Evolutionary conservation across 2,329 filamentous ascomycete genomes (phyloP).

Genomic region (Chrysosporium keratinophilum): DNA sequence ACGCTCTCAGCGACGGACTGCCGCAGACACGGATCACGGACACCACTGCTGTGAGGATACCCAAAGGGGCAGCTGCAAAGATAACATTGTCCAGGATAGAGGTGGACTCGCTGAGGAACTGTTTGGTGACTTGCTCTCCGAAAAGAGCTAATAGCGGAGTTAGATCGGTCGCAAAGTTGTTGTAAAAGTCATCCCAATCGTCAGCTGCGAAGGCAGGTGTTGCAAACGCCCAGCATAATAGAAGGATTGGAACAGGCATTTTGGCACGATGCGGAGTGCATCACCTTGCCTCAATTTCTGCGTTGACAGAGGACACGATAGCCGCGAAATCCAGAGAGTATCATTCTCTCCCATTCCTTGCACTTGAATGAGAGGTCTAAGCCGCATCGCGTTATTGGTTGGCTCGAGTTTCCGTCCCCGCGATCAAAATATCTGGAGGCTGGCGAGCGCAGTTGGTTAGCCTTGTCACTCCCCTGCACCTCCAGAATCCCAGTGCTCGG

Average conservation of each 20-base stretch:
- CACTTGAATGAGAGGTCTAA: too few species aligned
- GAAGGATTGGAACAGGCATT: background rate
- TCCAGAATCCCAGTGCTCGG: too few species aligned
- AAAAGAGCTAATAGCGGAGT: conserved; percentile 27
- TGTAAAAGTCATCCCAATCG: conserved; percentile 10
- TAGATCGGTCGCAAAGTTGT: conserved; percentile 10
- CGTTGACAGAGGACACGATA: too few species aligned
- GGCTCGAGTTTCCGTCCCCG: too few species aligned
- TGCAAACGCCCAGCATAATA: background rate
- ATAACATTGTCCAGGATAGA: conserved; percentile 37
- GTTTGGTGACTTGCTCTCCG: conserved; percentile 40
- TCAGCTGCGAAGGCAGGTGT: background rate
- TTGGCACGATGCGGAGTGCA: background rate
- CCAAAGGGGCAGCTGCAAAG: conserved; percentile 40
- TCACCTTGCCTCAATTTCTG: too few species aligned
- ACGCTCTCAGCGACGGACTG: conserved; percentile 33
- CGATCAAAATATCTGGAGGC: too few species aligned
- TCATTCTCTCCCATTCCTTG: too few species aligned
- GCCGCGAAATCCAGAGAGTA: too few species aligned
- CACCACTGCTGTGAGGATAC: conserved; percentile 38
- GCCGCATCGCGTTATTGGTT: too few species aligned
- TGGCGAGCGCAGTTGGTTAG: too few species aligned
- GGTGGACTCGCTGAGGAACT: conserved; percentile 39
- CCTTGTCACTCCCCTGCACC: too few species aligned
- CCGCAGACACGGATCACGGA: conserved; percentile 40